A percentile compares a stretch with the other conserved stretches of the same genome.
Evolutionary conservation across 345 rosid genomes (phyloP).

Genomic region (Lumnitzera racemosa): DNA sequence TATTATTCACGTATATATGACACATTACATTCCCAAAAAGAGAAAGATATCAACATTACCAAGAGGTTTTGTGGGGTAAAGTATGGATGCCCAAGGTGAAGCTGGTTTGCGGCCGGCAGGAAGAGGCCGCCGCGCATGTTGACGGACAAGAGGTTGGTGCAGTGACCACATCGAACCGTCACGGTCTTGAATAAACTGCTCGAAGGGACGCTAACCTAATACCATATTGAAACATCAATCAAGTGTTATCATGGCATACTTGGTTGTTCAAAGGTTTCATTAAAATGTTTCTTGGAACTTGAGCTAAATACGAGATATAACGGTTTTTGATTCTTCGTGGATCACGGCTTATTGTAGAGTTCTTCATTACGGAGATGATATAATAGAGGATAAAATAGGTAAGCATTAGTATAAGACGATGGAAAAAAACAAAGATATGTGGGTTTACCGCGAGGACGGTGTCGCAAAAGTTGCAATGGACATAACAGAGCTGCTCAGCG

Average conservation of each 20-base stretch:
- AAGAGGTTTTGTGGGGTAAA: constrained; percentile 67
- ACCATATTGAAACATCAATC: background rate
- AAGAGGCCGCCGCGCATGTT: constrained; percentile 60
- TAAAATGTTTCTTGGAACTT: too few species aligned
- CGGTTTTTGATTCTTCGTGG: too few species aligned
- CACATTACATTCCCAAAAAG: too few species aligned
- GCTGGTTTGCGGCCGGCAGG: constrained; percentile 65
- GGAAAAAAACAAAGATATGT: constrained; percentile 8
- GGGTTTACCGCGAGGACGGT: constrained; percentile 78
- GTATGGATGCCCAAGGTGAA: constrained; percentile 66
- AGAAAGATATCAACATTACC: constrained; percentile 22
- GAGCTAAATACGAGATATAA: too few species aligned
- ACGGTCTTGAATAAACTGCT: constrained; percentile 92
- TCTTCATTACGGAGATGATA: background rate
- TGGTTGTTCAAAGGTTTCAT: too few species aligned
- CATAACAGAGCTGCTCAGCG: constrained; percentile 96
- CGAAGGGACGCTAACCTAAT: constrained; percentile 92
- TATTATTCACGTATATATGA: too few species aligned
- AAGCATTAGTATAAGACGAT: background rate
- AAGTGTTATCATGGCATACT: too few species aligned
- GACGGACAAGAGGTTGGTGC: constrained; percentile 82
- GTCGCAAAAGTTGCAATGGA: constrained; percentile 90
- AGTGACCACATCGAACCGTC: constrained; percentile 94
- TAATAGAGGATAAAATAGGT: background rate
- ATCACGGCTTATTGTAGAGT: too few species aligned